Evolutionary conservation across 257 asterid species (phyloP).

Genomic region (Fraxinus quadrangulata): DNA sequence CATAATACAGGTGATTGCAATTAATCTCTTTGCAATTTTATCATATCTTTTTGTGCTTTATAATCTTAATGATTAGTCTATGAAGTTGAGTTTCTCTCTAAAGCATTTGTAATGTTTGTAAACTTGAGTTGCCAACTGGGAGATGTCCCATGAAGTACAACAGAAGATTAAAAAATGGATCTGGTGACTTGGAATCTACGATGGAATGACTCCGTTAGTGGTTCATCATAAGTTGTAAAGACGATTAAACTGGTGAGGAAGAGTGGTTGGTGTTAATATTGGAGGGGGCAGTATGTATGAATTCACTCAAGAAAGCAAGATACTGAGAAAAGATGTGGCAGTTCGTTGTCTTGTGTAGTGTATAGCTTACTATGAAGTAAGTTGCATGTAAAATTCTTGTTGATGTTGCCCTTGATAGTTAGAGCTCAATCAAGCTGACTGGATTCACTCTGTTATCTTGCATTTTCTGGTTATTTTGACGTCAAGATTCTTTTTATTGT

Average conservation of each 20-base stretch:
- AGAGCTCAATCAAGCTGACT: neutral
- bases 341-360: neutral
- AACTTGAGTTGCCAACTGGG: neutral
- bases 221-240: neutral
- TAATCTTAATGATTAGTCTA: neutral
- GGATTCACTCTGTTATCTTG: neutral
- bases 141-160: neutral
- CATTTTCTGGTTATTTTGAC: no score
- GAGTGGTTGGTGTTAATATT: neutral
- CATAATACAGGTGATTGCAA: conserved; percentile 42
- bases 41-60: neutral
- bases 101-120: neutral
- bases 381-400: neutral
- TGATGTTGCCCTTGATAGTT: neutral
- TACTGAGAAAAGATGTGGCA: neutral
- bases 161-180: neutral
- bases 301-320: neutral
- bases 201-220: neutral
- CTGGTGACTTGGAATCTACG: neutral
- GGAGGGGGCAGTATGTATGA: neutral
- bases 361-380: neutral
- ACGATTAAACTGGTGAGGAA: neutral
- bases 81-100: neutral
- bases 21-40: neutral
- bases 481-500: neutral